Conservation (phyloP, 2,329 filamentous ascomycete genomes). For the Claviceps humidiphila region DNA sequence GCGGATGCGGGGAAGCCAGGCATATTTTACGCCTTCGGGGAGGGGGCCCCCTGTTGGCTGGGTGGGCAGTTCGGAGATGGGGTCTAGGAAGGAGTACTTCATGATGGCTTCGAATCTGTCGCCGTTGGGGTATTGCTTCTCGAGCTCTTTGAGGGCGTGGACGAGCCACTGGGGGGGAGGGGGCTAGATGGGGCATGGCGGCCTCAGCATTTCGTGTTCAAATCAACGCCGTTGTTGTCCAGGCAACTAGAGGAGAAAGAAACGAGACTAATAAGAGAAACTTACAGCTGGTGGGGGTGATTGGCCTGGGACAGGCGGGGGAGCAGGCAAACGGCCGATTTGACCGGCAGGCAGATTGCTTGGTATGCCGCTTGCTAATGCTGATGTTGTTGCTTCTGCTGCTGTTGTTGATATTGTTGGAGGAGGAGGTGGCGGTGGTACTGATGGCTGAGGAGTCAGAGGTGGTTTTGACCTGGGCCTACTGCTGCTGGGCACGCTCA, state of each 20-base stretch:
- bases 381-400: constrained; percentile 9
- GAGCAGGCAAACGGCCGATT: constrained; percentile 55
- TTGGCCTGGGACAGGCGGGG: constrained; percentile 44
- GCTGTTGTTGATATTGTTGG: too few species aligned
- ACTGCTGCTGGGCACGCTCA: constrained; percentile 17
- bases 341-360: constrained; percentile 36
- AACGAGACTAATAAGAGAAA: constrained; percentile 5
- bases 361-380: constrained; percentile 15
- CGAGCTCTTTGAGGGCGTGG: constrained; percentile 56
- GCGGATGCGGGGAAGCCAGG: constrained; percentile 78
- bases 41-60: constrained; percentile 34
- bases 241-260: background rate
- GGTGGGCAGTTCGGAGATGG: constrained; percentile 52
- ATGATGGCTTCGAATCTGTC: constrained; percentile 83
- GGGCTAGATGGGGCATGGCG: constrained; percentile 39
- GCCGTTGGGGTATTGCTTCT: constrained; percentile 54
- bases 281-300: constrained; percentile 49
- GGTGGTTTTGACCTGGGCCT: constrained; percentile 22
- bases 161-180: constrained; percentile 78
- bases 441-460: constrained; percentile 18
- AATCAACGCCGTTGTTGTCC: too few species aligned
- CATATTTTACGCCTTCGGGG: constrained; percentile 56
- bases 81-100: constrained; percentile 76
- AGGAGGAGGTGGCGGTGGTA: background rate
- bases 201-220: too few species aligned